Conservation (phyloP, 2,329 filamentous ascomycete species). For the Paraphaeosphaeria sporulosa region DNA sequence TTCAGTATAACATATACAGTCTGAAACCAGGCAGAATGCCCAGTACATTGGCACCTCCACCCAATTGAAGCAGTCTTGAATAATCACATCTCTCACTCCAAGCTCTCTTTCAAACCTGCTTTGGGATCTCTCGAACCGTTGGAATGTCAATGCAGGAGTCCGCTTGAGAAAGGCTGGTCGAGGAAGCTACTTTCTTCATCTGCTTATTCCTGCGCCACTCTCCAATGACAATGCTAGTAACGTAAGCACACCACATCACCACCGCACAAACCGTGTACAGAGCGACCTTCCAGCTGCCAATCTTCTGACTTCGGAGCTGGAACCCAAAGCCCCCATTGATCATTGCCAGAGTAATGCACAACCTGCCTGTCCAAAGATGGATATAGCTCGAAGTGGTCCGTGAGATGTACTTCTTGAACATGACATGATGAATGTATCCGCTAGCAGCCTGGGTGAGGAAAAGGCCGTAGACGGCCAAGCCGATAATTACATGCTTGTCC, state of each 20-base stretch:
- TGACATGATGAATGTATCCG: conserved; percentile 59
- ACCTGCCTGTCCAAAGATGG: conserved; percentile 64
- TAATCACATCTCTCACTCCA: not conserved
- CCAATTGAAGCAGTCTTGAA: not conserved
- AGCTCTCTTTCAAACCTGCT: not conserved
- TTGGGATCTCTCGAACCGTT: not conserved
- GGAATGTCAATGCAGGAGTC: not conserved
- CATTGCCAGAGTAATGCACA: conserved; percentile 59
- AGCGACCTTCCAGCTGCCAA: not conserved
- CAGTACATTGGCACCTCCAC: not conserved
- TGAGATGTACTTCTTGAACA: conserved; percentile 56
- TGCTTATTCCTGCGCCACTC: conserved; percentile 1
- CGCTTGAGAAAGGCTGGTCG: no score
- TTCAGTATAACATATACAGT: not conserved
- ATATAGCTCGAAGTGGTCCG: conserved; percentile 56
- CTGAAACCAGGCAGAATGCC: not conserved
- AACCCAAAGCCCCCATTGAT: conserved; percentile 63
- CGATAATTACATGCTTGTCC: conserved; percentile 61
- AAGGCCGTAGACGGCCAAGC: conserved; percentile 57
- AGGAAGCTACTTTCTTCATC: not conserved
- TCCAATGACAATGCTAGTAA: not conserved
- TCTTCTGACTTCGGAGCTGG: conserved; percentile 35
- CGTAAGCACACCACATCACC: conserved; percentile 1
- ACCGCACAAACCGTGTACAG: conserved; percentile 6
- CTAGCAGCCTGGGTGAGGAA: conserved; percentile 64